These are phyloP conservation scores for Colletotrichum sp. DNA, from an alignment of 2,329 filamentous ascomycete genomes.

Conservation along the genomic window DNA sequence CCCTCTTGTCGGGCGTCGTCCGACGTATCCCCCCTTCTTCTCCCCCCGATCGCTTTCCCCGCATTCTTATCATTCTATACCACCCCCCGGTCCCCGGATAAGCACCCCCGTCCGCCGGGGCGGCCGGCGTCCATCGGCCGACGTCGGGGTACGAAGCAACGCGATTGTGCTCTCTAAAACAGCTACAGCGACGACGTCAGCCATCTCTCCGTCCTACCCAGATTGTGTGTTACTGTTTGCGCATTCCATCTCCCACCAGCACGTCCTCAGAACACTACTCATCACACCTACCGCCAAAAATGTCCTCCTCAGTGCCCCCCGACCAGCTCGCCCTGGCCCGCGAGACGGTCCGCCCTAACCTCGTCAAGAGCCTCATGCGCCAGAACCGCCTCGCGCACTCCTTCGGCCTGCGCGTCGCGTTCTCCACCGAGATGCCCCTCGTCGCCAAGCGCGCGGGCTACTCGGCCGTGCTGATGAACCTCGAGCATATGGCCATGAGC, in stretches of 20 bases:
- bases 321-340: constrained; percentile 1
- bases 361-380: not conserved
- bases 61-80: not conserved
- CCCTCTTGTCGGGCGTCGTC: not conserved
- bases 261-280: too few species aligned
- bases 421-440: constrained; percentile 12
- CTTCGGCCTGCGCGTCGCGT: constrained; percentile 8
- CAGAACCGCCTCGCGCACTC: not conserved
- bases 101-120: not conserved
- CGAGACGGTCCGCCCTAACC: not conserved
- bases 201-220: not conserved
- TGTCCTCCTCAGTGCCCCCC: not conserved
- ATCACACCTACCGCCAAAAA: not conserved
- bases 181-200: not conserved
- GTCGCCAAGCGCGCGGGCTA: not conserved
- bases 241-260: too few species aligned
- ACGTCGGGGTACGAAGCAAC: not conserved
- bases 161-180: not conserved
- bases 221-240: too few species aligned
- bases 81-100: not conserved
- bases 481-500: constrained; percentile 5
- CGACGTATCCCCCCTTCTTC: not conserved
- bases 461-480: constrained; percentile 12
- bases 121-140: not conserved
- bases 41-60: not conserved